These are phyloP conservation scores for Themeda triandra DNA, from an alignment of 176 grass and related monocot genomes.

Conservation along the genomic window DNA sequence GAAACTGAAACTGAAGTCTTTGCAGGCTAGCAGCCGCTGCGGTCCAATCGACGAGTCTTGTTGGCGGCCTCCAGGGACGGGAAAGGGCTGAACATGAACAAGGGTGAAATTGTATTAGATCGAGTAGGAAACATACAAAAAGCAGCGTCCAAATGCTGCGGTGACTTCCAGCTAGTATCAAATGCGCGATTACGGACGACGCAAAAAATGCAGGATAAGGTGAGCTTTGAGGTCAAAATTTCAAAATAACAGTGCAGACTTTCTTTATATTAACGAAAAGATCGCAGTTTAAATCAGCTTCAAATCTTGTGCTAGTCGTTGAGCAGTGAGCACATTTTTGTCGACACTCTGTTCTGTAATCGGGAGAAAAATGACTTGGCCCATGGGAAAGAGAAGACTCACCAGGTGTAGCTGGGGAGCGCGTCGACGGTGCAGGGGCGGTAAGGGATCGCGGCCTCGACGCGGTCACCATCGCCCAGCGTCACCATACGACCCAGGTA, in stretches of 20 bases:
- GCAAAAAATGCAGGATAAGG: too few species aligned
- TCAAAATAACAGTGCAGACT: too few species aligned
- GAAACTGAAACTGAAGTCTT: neutral
- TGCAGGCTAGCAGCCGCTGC: neutral
- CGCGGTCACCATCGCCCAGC: neutral
- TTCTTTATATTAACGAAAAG: too few species aligned
- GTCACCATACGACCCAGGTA: neutral
- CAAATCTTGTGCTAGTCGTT: neutral
- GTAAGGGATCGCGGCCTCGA: neutral
- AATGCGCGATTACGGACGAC: too few species aligned
- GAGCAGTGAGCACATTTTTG: neutral
- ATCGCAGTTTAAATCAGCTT: neutral
- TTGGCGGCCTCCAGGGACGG: neutral
- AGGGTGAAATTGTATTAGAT: neutral
- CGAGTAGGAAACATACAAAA: neutral
- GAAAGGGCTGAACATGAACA: neutral
- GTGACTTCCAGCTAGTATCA: neutral
- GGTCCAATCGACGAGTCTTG: neutral
- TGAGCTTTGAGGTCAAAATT: too few species aligned
- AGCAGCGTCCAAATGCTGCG: neutral
- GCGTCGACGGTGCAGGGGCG: slow-evolving; percentile 13
- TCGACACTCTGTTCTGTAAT: neutral
- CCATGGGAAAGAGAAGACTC: neutral
- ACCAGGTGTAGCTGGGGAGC: neutral
- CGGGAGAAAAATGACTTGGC: neutral